Percentiles rank a stretch among this genome's conserved stretches.
These are phyloP conservation scores for Triticum aestivum DNA, from an alignment of 176 grass and related monocot genomes.

Conservation along the genomic window DNA sequence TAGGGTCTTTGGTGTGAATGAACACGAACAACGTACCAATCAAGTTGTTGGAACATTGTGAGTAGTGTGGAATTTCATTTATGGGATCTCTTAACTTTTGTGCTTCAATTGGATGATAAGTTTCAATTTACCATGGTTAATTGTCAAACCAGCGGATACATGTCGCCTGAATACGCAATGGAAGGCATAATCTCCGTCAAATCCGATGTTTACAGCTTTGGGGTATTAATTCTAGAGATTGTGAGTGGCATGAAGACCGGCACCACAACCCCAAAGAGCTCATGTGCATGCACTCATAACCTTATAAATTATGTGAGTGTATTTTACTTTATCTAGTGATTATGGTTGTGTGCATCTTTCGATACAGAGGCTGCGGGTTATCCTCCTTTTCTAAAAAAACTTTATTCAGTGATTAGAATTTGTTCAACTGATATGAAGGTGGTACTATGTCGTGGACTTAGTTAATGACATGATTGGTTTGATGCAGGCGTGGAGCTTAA, in stretches of 20 bases:
- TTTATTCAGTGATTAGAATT: not conserved
- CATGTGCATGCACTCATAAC: not conserved
- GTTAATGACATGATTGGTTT: not conserved
- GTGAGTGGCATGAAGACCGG: conserved; percentile 45
- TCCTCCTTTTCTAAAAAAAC: too few relatives aligned
- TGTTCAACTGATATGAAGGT: not conserved
- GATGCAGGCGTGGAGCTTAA: conserved; percentile 45
- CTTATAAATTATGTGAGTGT: conserved; percentile 42
- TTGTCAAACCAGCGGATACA: too few relatives aligned
- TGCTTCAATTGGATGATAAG: too few relatives aligned
- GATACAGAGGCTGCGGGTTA: too few relatives aligned
- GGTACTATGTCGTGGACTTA: not conserved
- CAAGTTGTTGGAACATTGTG: too few relatives aligned
- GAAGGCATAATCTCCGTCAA: conserved; percentile 45
- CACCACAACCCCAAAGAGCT: not conserved
- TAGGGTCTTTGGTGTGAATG: too few relatives aligned
- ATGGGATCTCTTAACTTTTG: too few relatives aligned
- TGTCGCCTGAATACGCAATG: conserved; percentile 29
- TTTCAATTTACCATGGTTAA: too few relatives aligned
- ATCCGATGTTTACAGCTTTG: conserved; percentile 50
- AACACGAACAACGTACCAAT: too few relatives aligned
- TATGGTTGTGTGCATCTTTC: too few relatives aligned
- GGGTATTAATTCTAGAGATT: conserved; percentile 42
- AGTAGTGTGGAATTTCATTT: too few relatives aligned
- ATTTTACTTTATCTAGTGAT: not conserved